Conservation (phyloP, 768 basidiomycete genomes). For the Tylopilus rubrobrunneus region DNA sequence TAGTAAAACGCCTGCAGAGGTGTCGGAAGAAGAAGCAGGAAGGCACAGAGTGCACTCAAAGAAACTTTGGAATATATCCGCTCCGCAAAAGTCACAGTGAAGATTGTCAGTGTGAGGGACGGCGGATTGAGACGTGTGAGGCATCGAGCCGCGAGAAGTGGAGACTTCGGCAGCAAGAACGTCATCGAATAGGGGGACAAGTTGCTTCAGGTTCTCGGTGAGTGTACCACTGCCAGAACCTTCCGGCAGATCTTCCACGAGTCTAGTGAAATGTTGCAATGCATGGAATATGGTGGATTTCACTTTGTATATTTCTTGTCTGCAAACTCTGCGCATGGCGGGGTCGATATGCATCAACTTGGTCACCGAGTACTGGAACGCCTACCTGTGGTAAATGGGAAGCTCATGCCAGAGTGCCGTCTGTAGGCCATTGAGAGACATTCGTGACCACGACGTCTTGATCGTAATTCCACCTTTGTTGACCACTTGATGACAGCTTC, state of each 20-base stretch:
- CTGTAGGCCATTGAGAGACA: constrained; percentile 61
- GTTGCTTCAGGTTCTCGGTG: constrained; percentile 26
- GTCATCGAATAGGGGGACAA: constrained; percentile 47
- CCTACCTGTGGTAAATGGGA: constrained; percentile 74
- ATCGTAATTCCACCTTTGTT: constrained; percentile 78
- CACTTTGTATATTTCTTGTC: constrained; percentile 71
- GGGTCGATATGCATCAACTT: not conserved
- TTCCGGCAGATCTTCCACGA: constrained; percentile 8
- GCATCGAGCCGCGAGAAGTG: constrained; percentile 32
- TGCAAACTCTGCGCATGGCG: constrained; percentile 58
- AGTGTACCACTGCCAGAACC: not conserved
- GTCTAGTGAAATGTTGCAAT: constrained; percentile 35
- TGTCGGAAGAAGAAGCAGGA: constrained; percentile 12
- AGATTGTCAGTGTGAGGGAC: constrained; percentile 28
- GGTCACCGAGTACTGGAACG: not conserved
- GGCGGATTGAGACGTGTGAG: constrained; percentile 27
- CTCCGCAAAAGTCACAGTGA: constrained; percentile 75
- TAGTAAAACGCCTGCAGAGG: constrained; percentile 12
- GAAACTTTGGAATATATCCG: constrained; percentile 78
- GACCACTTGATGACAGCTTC: constrained; percentile 81
- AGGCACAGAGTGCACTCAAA: constrained; percentile 63
- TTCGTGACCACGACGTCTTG: constrained; percentile 85
- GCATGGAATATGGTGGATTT: constrained; percentile 62
- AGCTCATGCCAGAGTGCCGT: constrained; percentile 69
- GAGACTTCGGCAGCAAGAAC: constrained; percentile 44